Conservation (phyloP, 805 yeast genomes). For the Nakazawaea laoshanensis region DNA sequence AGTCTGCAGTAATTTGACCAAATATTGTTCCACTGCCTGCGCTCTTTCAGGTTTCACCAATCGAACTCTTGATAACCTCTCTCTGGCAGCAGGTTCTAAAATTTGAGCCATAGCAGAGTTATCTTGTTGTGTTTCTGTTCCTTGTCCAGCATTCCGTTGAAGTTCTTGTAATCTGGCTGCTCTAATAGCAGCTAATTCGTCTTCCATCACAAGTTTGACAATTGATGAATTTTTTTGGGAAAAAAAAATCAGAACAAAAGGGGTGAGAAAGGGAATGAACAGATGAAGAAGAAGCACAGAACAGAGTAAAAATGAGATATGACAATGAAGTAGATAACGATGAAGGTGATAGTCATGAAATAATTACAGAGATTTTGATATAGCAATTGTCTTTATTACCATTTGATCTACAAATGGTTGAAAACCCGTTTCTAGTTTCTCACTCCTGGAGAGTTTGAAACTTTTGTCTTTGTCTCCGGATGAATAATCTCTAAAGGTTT, state of each 20-base stretch:
- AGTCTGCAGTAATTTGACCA: constrained; percentile 60
- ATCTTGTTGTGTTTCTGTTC: constrained; percentile 8
- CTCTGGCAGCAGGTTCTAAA: constrained; percentile 77
- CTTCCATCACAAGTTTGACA: constrained; percentile 74
- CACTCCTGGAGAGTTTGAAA: constrained; percentile 40
- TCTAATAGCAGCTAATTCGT: constrained; percentile 84
- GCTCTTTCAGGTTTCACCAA: constrained; percentile 92
- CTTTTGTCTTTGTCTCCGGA: constrained; percentile 51
- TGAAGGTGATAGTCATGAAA: too few relatives aligned
- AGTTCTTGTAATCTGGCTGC: constrained; percentile 87
- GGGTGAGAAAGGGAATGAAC: too few relatives aligned
- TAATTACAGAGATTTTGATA: too few relatives aligned
- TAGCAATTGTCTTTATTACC: too few relatives aligned
- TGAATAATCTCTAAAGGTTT: constrained; percentile 56
- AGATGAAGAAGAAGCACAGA: too few relatives aligned
- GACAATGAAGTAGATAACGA: too few relatives aligned
- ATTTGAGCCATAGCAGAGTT: constrained; percentile 49
- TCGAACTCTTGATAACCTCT: constrained; percentile 76
- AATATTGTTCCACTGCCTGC: constrained; percentile 73
- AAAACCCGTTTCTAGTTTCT: too few relatives aligned
- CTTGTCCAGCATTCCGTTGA: constrained; percentile 43
- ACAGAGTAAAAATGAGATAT: too few relatives aligned
- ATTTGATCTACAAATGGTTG: too few relatives aligned
- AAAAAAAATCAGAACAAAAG: too few relatives aligned
- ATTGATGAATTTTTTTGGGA: too few relatives aligned